These are phyloP conservation scores for Saccharum hybrid DNA, from an alignment of 202 grass and related monocot species.

Conservation along the genomic window DNA sequence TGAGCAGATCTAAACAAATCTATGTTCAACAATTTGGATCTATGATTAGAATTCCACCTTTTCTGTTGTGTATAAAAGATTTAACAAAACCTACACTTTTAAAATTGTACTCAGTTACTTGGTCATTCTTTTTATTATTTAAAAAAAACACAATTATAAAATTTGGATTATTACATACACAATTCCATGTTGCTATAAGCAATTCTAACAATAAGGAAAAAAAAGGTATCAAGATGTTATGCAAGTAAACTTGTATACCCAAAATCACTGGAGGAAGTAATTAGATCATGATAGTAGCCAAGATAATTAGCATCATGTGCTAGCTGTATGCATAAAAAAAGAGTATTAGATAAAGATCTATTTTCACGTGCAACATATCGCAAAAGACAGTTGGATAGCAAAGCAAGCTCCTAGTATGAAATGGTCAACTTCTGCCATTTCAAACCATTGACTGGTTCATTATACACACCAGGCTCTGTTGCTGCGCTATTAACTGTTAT, in stretches of 20 bases:
- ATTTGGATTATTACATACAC: not conserved
- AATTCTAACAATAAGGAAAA: not conserved
- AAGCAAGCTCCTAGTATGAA: not conserved
- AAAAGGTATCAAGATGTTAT: not conserved
- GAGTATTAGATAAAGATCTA: not conserved
- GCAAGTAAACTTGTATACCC: not conserved
- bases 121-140: not conserved
- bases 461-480: not conserved
- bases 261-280: not conserved
- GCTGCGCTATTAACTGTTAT: not conserved
- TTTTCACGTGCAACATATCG: not conserved
- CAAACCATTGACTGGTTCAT: not conserved
- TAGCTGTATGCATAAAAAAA: conserved; percentile 4
- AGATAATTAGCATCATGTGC: not conserved
- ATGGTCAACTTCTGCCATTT: not conserved
- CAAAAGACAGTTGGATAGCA: not conserved
- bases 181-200: not conserved
- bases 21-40: not conserved
- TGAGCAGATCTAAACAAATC: not conserved
- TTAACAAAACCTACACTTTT: not conserved
- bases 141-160: not conserved
- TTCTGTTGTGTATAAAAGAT: not conserved
- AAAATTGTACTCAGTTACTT: not conserved
- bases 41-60: not conserved
- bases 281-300: not conserved